Evolutionary conservation across 768 basidiomycete genomes (phyloP), one percentile per base, ranked within the genome.

Genomic region (Chalciporus pseudorubinellus): DNA sequence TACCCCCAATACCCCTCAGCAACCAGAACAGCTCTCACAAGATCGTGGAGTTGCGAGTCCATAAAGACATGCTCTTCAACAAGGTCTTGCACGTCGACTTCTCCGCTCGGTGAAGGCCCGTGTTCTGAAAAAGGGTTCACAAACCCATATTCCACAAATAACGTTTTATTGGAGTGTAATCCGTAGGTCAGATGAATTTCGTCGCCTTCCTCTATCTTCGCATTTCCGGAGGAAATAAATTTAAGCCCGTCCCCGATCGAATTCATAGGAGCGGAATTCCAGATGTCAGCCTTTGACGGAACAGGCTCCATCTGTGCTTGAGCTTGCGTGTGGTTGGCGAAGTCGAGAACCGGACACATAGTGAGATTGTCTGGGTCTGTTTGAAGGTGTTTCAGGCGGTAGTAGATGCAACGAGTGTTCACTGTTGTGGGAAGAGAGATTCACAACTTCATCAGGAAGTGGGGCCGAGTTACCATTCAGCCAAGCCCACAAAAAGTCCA

Each of bases 111-210:
- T 10, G 56, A 56, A 6, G 53, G 46, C 9, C 52, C 65, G 11
- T 70, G 65, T 11, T 64, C 48, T 9, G 67, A 57, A 14, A 72
- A 58, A 14, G 55, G 24, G 56, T 78, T 77, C 28, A 88, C 78
- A 65, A 98, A 98, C 0, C 95, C 95, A 68, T 98, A 98, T 66
- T 98, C 95, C 19, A 84, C 77, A 63, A 94, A 88, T 20, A 98
- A 67, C 3, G 79, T 85, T 38, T 79, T 76, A 56, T 93, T 95
- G 21, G 83, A 70, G 68, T 95, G 94, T 6, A 72, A 64, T 0
- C 93, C 94, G 59, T 98, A 98, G 44, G 78, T 79, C 51, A 98
- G 74, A 39, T 78, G 80, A 3, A 97, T 68, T 62, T 98, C 89
- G 24, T 87, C 78, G 14, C 80, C 83, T 41, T 71, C 55, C 24